These are phyloP conservation scores for Ramaria rubella DNA, from an alignment of 768 basidiomycete species.

Conservation along the genomic window DNA sequence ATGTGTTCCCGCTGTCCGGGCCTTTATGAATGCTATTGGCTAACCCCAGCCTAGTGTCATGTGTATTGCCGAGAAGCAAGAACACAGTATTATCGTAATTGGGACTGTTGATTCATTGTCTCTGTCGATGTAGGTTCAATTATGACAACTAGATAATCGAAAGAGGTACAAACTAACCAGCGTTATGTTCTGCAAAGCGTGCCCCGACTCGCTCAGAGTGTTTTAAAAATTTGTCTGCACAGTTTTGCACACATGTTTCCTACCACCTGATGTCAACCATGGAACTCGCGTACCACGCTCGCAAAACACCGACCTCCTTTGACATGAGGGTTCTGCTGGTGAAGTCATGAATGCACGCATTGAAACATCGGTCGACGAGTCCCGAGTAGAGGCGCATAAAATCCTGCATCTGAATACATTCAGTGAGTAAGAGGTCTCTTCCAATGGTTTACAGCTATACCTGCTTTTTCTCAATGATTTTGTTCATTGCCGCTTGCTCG, in stretches of 20 bases:
- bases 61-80: not conserved
- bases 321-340: conserved; percentile 89
- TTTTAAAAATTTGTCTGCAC: conserved; percentile 96
- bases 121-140: not conserved
- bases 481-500: conserved; percentile 95
- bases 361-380: conserved; percentile 95
- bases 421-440: not conserved
- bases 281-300: conserved; percentile 1
- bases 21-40: no score
- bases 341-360: conserved; percentile 91
- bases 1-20: no score
- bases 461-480: conserved; percentile 95
- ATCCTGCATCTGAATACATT: conserved; percentile 81
- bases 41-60: no score
- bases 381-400: conserved; percentile 92
- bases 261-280: conserved; percentile 26
- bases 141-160: not conserved
- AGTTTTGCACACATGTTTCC: conserved; percentile 88
- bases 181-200: conserved; percentile 87
- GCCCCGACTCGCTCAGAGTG: conserved; percentile 91
- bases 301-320: conserved; percentile 59
- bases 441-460: conserved; percentile 32
- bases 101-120: conserved; percentile 5
- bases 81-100: conserved; percentile 1
- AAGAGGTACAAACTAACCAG: conserved; percentile 51